Percentiles rank a stretch among this genome's conserved stretches.
phyloP scores from a whole-genome alignment of 2,329 filamentous ascomycete species.

The Mariannaea elegans region DNA sequence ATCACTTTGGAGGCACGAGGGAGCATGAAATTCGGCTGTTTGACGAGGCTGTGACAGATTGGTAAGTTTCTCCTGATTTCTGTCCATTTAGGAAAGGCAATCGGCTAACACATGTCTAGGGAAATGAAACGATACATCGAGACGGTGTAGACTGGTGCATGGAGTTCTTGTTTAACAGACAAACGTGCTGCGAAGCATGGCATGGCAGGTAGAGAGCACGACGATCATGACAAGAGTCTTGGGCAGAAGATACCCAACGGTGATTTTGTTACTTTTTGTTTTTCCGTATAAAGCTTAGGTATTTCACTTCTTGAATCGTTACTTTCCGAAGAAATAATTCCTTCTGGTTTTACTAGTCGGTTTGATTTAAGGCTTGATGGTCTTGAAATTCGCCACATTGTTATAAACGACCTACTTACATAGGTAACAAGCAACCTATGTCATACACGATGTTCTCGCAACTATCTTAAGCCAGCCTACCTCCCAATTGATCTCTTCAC shows the following conservation, averaged over 20 bases:
- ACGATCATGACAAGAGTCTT: conserved; percentile 14
- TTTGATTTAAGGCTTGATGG: too few species aligned
- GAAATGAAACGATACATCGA: conserved; percentile 82
- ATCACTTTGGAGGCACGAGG: conserved; percentile 91
- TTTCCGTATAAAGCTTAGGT: background rate
- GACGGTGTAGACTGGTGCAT: conserved; percentile 59
- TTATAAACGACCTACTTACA: too few species aligned
- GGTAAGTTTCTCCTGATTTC: conserved; percentile 71
- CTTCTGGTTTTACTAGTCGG: background rate
- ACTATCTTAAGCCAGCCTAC: too few species aligned
- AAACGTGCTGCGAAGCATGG: conserved; percentile 25
- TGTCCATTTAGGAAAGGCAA: background rate
- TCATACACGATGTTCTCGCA: too few species aligned
- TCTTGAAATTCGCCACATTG: too few species aligned
- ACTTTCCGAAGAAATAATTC: background rate
- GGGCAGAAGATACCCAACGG: conserved; percentile 33
- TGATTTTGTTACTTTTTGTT: background rate
- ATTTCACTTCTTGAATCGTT: background rate
- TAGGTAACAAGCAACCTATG: too few species aligned
- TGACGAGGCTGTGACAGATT: conserved; percentile 97
- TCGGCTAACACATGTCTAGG: conserved; percentile 54
- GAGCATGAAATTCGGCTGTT: conserved; percentile 90
- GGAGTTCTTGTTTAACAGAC: conserved; percentile 21
- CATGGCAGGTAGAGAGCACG: conserved; percentile 6
- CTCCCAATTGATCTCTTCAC: too few species aligned